Evolutionary conservation across 768 basidiomycete genomes (phyloP).

Genomic region (Pulveroboletus ravenelii): DNA sequence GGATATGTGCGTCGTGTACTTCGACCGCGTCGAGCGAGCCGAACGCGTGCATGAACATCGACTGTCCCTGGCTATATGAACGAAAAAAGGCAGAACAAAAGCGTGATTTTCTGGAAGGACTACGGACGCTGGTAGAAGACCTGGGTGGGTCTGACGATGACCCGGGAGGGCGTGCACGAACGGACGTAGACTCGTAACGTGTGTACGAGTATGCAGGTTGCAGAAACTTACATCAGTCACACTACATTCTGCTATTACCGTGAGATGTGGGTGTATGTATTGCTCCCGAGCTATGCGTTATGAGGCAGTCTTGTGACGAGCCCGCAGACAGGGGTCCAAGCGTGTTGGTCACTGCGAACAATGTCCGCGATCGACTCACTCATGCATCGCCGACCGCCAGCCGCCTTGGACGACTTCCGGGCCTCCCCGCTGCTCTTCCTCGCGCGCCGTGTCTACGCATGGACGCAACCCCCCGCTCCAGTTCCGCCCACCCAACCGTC

Average conservation of each 20-base stretch:
- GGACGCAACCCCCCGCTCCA: not conserved
- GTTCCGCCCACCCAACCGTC: not conserved
- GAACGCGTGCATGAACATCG: conserved; percentile 74
- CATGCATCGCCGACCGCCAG: not conserved
- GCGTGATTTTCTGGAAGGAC: conserved; percentile 25
- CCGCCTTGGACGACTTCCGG: conserved; percentile 6
- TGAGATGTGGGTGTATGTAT: too few species aligned
- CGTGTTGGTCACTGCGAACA: not conserved
- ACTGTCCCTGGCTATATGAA: conserved; percentile 81
- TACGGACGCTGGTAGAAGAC: conserved; percentile 30
- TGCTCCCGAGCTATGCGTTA: too few species aligned
- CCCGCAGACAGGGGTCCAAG: not conserved
- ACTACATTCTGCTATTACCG: too few species aligned
- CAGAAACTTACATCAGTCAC: too few species aligned
- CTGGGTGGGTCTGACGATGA: conserved; percentile 10
- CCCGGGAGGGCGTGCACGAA: not conserved
- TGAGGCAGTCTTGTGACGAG: too few species aligned
- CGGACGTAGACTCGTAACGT: conserved; percentile 1
- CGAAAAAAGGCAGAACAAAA: conserved; percentile 54
- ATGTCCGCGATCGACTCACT: not conserved
- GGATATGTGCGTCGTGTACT: conserved; percentile 71
- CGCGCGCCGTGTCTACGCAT: conserved; percentile 10
- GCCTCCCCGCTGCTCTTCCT: conserved; percentile 10
- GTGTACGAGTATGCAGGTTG: not conserved
- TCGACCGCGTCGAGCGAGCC: conserved; percentile 50